Conservation (phyloP, 129 eudicot genomes). For the Ambrosia artemisiifolia region DNA sequence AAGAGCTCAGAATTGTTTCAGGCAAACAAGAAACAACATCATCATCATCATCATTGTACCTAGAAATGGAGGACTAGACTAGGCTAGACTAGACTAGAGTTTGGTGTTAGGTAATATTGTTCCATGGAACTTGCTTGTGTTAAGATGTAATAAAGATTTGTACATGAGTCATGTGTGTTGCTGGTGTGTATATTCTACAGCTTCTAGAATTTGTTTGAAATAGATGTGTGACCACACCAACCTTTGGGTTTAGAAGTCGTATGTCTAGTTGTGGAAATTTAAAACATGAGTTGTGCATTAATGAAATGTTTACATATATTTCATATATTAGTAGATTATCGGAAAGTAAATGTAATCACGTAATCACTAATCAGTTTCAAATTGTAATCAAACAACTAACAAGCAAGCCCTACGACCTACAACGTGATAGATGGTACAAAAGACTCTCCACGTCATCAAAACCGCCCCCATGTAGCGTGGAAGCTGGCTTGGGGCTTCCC, state of each 20-base stretch:
- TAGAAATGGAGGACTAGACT: background rate
- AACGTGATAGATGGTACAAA: no score
- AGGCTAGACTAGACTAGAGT: background rate
- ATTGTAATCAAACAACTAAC: no score
- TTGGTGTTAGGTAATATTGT: background rate
- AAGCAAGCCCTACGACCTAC: no score
- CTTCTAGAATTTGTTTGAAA: no score
- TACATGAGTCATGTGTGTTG: background rate
- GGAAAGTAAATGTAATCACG: no score
- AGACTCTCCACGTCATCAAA: no score
- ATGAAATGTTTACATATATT: background rate
- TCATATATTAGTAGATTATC: no score
- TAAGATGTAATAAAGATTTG: background rate
- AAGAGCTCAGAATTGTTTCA: slow-evolving; percentile 67
- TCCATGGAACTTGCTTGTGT: background rate
- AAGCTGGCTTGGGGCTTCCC: no score
- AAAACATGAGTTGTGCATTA: background rate
- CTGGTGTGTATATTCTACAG: background rate
- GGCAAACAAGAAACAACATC: slow-evolving; percentile 42
- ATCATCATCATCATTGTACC: slow-evolving; percentile 21
- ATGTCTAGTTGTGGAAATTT: background rate
- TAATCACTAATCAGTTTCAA: no score
- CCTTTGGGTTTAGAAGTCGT: background rate
- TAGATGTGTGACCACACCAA: background rate
- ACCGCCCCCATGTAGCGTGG: no score